Evolutionary conservation across 73 alveolate species (phyloP).

Genomic region (Paramecium sonneborni): DNA sequence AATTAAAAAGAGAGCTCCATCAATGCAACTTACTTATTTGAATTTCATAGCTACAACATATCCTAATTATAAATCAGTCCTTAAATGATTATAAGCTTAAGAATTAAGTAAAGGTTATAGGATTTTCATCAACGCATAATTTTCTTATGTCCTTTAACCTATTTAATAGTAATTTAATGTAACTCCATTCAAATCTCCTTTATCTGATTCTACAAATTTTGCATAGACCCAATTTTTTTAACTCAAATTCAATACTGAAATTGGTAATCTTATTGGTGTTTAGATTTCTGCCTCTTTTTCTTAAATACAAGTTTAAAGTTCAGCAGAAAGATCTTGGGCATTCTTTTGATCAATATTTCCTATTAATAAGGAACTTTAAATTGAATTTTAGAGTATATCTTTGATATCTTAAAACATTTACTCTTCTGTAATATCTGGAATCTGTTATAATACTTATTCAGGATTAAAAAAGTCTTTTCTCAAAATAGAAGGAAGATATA

Average conservation of each 20-base stretch:
- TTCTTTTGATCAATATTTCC: constrained; percentile 12
- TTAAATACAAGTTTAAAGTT: neutral
- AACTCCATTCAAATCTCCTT: constrained; percentile 44
- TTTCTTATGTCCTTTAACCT: constrained; percentile 1
- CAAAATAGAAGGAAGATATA: neutral
- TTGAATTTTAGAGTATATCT: neutral
- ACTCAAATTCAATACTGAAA: neutral
- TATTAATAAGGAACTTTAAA: neutral
- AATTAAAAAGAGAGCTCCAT: constrained; percentile 16
- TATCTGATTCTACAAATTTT: neutral
- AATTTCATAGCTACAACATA: constrained; percentile 36
- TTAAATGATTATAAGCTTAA: constrained; percentile 1
- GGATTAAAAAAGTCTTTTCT: neutral
- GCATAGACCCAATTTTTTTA: neutral
- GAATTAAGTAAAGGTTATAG: neutral
- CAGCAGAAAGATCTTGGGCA: constrained; percentile 16
- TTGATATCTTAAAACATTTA: neutral
- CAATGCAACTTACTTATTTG: neutral
- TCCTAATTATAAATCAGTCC: constrained; percentile 24
- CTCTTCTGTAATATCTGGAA: neutral
- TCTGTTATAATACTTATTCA: neutral
- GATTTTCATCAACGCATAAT: constrained; percentile 8
- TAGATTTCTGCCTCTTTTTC: neutral
- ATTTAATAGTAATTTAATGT: constrained; percentile 39
- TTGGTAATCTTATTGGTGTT: neutral